A percentile compares a stretch with the other conserved stretches of the same genome.
phyloP scores from a whole-genome alignment of 768 basidiomycete genomes.

The Candolleomyces aberdarensis region DNA sequence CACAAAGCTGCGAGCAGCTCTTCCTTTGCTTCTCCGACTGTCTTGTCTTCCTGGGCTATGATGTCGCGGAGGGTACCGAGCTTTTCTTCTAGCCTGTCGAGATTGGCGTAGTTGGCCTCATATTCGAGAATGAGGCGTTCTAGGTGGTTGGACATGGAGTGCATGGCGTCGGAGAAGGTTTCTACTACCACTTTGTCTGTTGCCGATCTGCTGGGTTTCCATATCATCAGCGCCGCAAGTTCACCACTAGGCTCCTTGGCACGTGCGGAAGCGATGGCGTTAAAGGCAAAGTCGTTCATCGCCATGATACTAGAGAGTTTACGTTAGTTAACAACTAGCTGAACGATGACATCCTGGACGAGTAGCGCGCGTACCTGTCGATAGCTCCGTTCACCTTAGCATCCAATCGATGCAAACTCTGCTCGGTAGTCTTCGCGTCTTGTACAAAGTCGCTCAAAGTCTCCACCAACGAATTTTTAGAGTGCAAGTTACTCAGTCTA shows the following conservation, averaged over 20 bases:
- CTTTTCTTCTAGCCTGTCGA: slow-evolving; percentile 15
- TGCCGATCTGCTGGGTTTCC: slow-evolving; percentile 13
- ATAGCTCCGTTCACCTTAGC: slow-evolving; percentile 20
- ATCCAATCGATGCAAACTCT: slow-evolving; percentile 58
- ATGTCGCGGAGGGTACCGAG: slow-evolving; percentile 56
- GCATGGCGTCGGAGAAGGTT: slow-evolving; percentile 64
- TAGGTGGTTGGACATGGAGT: slow-evolving; percentile 49
- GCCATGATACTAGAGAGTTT: slow-evolving; percentile 56
- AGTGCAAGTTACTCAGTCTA: slow-evolving; percentile 50
- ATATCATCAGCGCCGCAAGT: slow-evolving; percentile 11
- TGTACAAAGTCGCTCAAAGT: slow-evolving; percentile 50
- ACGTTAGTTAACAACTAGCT: slow-evolving; percentile 3
- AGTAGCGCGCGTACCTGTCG: slow-evolving; percentile 36
- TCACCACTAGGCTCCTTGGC: slow-evolving; percentile 27
- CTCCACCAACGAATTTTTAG: slow-evolving; percentile 52
- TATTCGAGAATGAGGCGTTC: slow-evolving; percentile 64
- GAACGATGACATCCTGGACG: not conserved
- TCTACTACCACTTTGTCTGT: slow-evolving; percentile 43
- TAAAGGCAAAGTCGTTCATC: slow-evolving; percentile 67
- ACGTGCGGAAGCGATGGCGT: slow-evolving; percentile 46
- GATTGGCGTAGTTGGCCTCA: slow-evolving; percentile 34
- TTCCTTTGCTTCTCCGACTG: slow-evolving; percentile 51
- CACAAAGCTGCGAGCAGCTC: no score
- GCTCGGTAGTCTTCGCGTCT: slow-evolving; percentile 59
- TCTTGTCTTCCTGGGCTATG: slow-evolving; percentile 53